A percentile compares a stretch with the other conserved stretches of the same genome.
Evolutionary conservation across 768 basidiomycete species (phyloP).

Genomic region (Phaffia australis): DNA sequence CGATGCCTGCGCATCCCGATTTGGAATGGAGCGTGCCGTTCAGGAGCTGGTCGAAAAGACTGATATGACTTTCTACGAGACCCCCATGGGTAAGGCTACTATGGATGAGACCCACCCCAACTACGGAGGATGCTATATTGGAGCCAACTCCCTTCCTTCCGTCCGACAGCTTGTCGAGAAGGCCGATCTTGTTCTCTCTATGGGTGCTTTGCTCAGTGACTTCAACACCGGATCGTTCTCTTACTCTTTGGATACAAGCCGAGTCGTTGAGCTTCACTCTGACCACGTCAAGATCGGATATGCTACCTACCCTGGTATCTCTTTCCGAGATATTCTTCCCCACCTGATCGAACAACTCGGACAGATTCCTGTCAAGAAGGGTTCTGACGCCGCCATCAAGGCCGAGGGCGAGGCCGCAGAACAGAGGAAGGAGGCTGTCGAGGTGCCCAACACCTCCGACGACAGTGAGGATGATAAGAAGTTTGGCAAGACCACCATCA

Average conservation of each 20-base stretch:
- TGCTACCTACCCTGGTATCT: slow-evolving; percentile 29
- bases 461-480: slow-evolving; percentile 35
- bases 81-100: slow-evolving; percentile 54
- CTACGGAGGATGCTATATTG: slow-evolving; percentile 71
- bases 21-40: slow-evolving; percentile 54
- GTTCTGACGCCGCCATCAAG: slow-evolving; percentile 31
- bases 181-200: slow-evolving; percentile 62
- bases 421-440: slow-evolving; percentile 21
- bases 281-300: slow-evolving; percentile 42
- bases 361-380: slow-evolving; percentile 18
- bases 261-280: slow-evolving; percentile 55
- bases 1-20: slow-evolving; percentile 53
- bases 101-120: slow-evolving; percentile 59
- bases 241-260: slow-evolving; percentile 2
- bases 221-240: slow-evolving; percentile 60
- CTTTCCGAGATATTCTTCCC: slow-evolving; percentile 36
- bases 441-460: slow-evolving; percentile 37
- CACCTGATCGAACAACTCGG: slow-evolving; percentile 31
- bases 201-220: slow-evolving; percentile 53
- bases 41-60: slow-evolving; percentile 55
- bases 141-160: slow-evolving; percentile 54
- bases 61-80: slow-evolving; percentile 56
- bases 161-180: slow-evolving; percentile 62
- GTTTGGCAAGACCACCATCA: slow-evolving; percentile 42
- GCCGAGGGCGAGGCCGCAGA: slow-evolving; percentile 1